Percentiles rank a stretch among this genome's conserved stretches.
These are phyloP conservation scores for Acacia confusa DNA, from an alignment of 306 rosid species.

Conservation along the genomic window DNA sequence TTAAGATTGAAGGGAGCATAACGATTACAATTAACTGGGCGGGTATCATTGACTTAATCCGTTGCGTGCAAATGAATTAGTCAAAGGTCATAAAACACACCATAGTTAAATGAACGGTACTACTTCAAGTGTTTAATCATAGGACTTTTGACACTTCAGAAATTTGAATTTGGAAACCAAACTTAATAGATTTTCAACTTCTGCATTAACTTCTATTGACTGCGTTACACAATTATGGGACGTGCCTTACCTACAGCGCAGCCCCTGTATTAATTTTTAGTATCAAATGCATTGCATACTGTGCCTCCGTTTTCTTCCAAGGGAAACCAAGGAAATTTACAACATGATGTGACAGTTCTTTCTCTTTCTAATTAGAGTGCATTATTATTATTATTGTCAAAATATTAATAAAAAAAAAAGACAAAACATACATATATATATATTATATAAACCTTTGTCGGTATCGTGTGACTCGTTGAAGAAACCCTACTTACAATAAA, in stretches of 20 bases:
- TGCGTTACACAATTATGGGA: neutral
- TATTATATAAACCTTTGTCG: neutral
- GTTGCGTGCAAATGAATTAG: neutral
- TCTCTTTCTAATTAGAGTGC: no score
- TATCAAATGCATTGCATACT: no score
- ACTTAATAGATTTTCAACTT: neutral
- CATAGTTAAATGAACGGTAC: neutral
- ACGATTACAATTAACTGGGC: neutral
- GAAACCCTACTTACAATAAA: neutral
- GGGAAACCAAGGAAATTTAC: neutral
- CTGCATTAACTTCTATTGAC: conserved; percentile 8
- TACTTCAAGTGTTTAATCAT: neutral
- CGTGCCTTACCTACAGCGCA: no score
- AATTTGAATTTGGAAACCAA: neutral
- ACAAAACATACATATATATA: neutral
- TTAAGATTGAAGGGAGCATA: no score
- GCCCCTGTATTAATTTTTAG: neutral
- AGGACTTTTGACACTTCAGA: neutral
- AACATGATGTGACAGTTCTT: neutral
- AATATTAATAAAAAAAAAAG: neutral
- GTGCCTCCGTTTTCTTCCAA: neutral
- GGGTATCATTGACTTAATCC: neutral
- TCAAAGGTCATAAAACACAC: neutral
- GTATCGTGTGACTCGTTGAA: neutral
- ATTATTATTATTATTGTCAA: neutral